A percentile compares a stretch with the other conserved stretches of the same genome.
Evolutionary conservation across 768 basidiomycete species (phyloP).

Genomic region (Amanita polypyramis): DNA sequence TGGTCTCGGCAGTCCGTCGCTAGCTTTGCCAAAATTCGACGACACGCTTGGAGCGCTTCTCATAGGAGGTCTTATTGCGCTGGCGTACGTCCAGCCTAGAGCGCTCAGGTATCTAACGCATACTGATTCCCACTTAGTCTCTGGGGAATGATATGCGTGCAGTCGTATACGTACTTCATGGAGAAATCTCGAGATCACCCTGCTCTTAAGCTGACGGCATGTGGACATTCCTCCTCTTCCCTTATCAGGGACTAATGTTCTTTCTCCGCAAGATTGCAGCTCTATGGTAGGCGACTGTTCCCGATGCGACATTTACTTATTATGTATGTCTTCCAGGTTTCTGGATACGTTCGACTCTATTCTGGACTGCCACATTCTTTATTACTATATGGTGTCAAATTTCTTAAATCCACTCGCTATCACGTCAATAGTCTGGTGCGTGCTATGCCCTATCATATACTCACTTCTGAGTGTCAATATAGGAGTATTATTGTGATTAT

Average conservation of each 20-base stretch:
- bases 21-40: conserved; percentile 23
- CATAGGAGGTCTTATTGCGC: conserved; percentile 40
- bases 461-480: neutral
- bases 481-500: neutral
- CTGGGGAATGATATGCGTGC: conserved; percentile 48
- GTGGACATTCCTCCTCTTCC: neutral
- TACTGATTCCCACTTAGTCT: conserved; percentile 23
- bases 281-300: neutral
- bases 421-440: conserved; percentile 37
- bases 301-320: neutral
- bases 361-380: conserved; percentile 44
- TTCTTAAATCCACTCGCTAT: conserved; percentile 38
- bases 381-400: conserved; percentile 47
- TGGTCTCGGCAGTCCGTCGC: neutral
- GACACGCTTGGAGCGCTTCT: conserved; percentile 47
- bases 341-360: conserved; percentile 48
- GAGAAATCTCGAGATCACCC: conserved; percentile 22
- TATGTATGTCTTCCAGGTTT: conserved; percentile 22
- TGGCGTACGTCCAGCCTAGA: conserved; percentile 27
- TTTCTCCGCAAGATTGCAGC: neutral
- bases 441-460: neutral
- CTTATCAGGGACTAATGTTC: neutral
- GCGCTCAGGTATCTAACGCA: neutral
- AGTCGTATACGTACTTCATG: conserved; percentile 42
- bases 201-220: neutral